Base-by-base conservation (phyloP, 129 eudicot species). In the Helianthus annuus region DNA sequence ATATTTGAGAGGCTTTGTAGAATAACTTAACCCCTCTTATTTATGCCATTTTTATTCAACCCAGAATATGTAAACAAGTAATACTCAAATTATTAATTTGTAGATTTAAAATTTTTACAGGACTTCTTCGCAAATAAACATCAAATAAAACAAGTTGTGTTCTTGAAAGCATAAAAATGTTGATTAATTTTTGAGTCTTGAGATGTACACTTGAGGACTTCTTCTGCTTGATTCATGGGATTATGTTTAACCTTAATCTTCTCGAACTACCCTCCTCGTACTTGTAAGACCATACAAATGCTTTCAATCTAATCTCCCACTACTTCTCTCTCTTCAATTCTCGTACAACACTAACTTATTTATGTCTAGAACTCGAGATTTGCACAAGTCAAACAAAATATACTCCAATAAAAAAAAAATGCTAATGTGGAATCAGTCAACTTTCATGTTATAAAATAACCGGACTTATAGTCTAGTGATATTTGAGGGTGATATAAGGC, bases 201-300 rank as follows among this genome's bases (percentile, higher is more conserved):
- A 75, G 65, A 74, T 64, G 48, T 66, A 66, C 39, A 60, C 17
- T 59, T 45, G 10, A 58, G 56, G 44, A 3, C n/a, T 42, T 66
- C 70, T 60, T 71, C 53, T 29, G 66, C 81, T 38, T 61, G 81
- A 69, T 39, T 77, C 70, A 70, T 39, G 81, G 66, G 81, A 70
- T 70, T 9, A 14, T 71, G 60, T 52, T 69, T 70, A 63, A 69
- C 57, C 81, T 77, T 69, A 49, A 58, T 4, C 46, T 58, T 46
- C 10, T 55, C 67, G 46, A 61, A 77, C 65, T 48, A 60, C 36
- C 39, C 76, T 77, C 81, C 70, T 76, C 70, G 75, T 77, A 68
- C 70, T 77, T 60, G 71, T 70, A 77, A 62, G 39, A 38, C 48
- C 64, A 63, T 69, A 69, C 61, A 19, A 45, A 46, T 57, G 62